These are phyloP conservation scores for Wickerhamomyces queroliae DNA, from an alignment of 805 yeast genomes.

Conservation along the genomic window DNA sequence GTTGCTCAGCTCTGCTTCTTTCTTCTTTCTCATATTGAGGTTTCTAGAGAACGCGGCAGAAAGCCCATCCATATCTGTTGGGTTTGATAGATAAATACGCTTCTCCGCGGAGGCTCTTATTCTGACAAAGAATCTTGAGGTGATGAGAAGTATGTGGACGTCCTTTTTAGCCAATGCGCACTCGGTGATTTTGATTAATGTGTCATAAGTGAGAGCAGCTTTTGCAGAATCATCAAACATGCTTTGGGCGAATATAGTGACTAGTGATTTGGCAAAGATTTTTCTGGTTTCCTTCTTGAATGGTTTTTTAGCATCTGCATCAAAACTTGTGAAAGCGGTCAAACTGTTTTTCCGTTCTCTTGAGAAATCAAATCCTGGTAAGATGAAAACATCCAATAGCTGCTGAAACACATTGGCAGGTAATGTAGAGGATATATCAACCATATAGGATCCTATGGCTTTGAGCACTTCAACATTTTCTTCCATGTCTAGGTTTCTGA, in stretches of 20 bases:
- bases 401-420: slow-evolving; percentile 10
- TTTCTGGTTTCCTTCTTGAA: slow-evolving; percentile 10
- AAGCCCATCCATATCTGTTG: slow-evolving; percentile 60
- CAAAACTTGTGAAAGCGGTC: slow-evolving; percentile 13
- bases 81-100: slow-evolving; percentile 42
- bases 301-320: slow-evolving; percentile 3
- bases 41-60: slow-evolving; percentile 55
- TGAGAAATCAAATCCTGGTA: slow-evolving; percentile 14
- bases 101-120: slow-evolving; percentile 43
- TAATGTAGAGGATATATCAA: slow-evolving; percentile 12
- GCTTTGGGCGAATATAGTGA: slow-evolving; percentile 21
- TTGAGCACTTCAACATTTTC: slow-evolving; percentile 25
- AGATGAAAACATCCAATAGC: slow-evolving; percentile 19
- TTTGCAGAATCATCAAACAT: slow-evolving; percentile 21
- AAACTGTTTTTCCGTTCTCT: slow-evolving; percentile 23
- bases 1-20: slow-evolving; percentile 10
- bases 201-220: slow-evolving; percentile 20
- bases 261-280: slow-evolving; percentile 17
- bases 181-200: slow-evolving; percentile 26
- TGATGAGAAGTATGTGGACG: slow-evolving; percentile 35
- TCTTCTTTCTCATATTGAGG: slow-evolving; percentile 20
- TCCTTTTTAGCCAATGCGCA: slow-evolving; percentile 29
- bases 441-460: slow-evolving; percentile 23
- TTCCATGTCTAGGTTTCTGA: slow-evolving; percentile 13
- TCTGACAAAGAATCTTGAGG: slow-evolving; percentile 48